These are phyloP conservation scores for Dothideomycetes sp. DNA, from an alignment of 2,329 filamentous ascomycete species.

Conservation along the genomic window DNA sequence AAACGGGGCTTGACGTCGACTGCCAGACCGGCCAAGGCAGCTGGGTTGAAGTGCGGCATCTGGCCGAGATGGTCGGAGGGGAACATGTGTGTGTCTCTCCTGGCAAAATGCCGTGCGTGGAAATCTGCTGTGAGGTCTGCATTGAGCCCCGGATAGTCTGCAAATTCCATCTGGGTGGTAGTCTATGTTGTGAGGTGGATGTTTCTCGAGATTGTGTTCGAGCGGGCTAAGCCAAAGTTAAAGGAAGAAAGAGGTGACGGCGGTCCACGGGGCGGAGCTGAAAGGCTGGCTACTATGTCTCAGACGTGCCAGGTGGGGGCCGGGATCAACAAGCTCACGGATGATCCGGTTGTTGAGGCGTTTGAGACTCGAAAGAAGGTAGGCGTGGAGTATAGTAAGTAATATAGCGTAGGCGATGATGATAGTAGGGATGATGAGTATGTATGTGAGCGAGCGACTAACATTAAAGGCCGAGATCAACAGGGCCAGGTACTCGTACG, in stretches of 20 bases:
- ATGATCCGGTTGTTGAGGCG: constrained; percentile 5
- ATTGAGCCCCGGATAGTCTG: constrained; percentile 16
- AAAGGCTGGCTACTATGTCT: constrained; percentile 8
- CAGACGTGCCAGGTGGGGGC: constrained; percentile 7
- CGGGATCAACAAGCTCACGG: constrained; percentile 12
- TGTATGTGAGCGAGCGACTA: constrained; percentile 6
- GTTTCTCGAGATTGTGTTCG: not conserved
- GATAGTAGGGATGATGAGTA: constrained; percentile 4
- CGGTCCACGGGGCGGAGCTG: constrained; percentile 2
- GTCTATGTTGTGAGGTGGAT: not conserved
- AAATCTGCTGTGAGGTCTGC: constrained; percentile 15
- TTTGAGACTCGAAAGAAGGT: not conserved
- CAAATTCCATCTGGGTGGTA: constrained; percentile 15
- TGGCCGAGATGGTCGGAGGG: constrained; percentile 2
- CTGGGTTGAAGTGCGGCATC: constrained; percentile 14
- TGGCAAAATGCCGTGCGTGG: constrained; percentile 16
- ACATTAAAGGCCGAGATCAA: constrained; percentile 1
- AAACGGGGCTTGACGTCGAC: constrained; percentile 42
- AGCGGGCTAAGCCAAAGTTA: not conserved
- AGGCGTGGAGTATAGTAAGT: not conserved
- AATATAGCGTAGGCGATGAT: not conserved
- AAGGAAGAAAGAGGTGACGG: constrained; percentile 8
- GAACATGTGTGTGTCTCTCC: constrained; percentile 11
- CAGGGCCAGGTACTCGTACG: not conserved
- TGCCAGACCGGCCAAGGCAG: constrained; percentile 21